Evolutionary conservation across 2,329 filamentous ascomycete genomes (phyloP).

Genomic region (Diaporthe australafricana): DNA sequence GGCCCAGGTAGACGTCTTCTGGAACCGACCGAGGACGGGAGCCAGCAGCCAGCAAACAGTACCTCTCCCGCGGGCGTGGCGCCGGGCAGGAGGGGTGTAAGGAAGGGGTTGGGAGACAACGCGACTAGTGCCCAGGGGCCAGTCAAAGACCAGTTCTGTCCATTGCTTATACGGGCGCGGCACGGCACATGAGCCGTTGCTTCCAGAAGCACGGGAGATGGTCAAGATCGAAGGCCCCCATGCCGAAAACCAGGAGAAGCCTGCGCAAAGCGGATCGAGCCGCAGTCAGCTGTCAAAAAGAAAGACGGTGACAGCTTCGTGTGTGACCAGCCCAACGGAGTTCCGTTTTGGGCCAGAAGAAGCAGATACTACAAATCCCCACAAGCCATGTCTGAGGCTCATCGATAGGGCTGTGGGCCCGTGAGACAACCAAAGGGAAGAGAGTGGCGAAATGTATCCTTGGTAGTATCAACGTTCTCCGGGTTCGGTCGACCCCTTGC

Average conservation of each 20-base stretch:
- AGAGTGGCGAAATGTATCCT: not conserved
- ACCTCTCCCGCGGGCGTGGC: not conserved
- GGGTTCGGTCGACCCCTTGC: constrained; percentile 28
- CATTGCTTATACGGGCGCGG: constrained; percentile 22
- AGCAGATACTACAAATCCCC: constrained; percentile 9
- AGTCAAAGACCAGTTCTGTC: not conserved
- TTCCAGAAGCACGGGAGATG: constrained; percentile 4
- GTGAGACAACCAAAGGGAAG: not conserved
- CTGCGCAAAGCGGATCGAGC: not conserved
- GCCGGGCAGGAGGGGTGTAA: not conserved
- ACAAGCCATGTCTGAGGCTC: constrained; percentile 22
- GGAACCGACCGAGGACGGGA: constrained; percentile 23
- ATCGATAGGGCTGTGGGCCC: constrained; percentile 26
- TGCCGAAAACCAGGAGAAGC: not conserved
- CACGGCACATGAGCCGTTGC: constrained; percentile 12
- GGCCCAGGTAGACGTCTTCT: constrained; percentile 9
- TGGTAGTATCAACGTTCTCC: not conserved
- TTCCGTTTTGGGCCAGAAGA: constrained; percentile 8
- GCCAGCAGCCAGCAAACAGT: constrained; percentile 16
- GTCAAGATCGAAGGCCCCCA: not conserved
- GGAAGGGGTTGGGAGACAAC: constrained; percentile 9
- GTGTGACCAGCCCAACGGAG: not conserved
- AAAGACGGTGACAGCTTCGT: not conserved
- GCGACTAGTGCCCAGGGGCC: constrained; percentile 24
- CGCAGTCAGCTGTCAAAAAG: constrained; percentile 19